These are phyloP conservation scores for Pelargonium citronellum DNA, from an alignment of 441 rosid species.

Conservation along the genomic window DNA sequence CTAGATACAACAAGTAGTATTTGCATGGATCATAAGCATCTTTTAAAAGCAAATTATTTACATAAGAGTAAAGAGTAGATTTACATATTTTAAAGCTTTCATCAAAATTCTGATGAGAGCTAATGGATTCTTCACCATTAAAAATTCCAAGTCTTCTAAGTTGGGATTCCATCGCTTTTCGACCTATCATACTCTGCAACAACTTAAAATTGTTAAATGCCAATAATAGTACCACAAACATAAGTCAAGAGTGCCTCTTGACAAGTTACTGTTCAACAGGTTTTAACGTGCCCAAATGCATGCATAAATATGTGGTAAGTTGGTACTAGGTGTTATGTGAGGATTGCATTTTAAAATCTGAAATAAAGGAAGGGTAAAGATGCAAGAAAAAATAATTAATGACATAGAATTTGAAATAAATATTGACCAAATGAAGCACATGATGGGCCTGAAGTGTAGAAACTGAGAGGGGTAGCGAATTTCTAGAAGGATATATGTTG, in stretches of 20 bases:
- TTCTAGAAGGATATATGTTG: not conserved
- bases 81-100: conserved; percentile 81
- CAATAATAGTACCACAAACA: conserved; percentile 17
- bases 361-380: not conserved
- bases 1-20: not conserved
- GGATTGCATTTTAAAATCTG: not conserved
- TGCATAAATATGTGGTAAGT: not conserved
- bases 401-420: not conserved
- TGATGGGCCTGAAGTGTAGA: not conserved
- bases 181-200: conserved; percentile 91
- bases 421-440: not conserved
- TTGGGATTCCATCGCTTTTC: conserved; percentile 81
- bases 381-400: not conserved
- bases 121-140: conserved; percentile 85
- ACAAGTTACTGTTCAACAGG: not conserved
- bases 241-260: not conserved
- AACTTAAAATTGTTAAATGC: conserved; percentile 15
- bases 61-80: conserved; percentile 24
- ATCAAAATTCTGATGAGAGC: conserved; percentile 71
- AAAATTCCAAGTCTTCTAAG: conserved; percentile 87
- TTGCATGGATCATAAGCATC: conserved; percentile 15
- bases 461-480: not conserved
- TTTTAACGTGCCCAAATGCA: not conserved
- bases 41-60: conserved; percentile 17
- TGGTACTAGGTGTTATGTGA: not conserved